Conservation (phyloP, 208 protist species). For the Borovskyia barvae region DNA sequence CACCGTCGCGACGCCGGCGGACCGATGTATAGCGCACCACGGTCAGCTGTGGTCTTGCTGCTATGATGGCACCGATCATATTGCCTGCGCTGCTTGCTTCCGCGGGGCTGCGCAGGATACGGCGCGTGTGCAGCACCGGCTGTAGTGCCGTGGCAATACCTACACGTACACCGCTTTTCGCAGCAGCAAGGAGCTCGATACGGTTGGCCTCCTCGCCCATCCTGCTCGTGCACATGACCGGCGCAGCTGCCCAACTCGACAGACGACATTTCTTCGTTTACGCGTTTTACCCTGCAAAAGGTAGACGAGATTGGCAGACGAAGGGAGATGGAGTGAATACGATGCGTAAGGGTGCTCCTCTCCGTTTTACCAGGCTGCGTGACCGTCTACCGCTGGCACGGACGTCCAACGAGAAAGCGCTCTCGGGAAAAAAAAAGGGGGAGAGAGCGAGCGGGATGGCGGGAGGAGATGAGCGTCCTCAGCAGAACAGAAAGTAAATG, state of each 20-base stretch:
- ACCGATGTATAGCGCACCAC: background rate
- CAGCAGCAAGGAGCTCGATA: slow-evolving; percentile 59
- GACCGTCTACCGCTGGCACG: too few species aligned
- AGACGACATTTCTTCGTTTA: slow-evolving; percentile 15
- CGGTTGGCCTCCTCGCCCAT: background rate
- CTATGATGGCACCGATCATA: background rate
- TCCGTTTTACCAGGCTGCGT: too few species aligned
- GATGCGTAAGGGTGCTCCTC: too few species aligned
- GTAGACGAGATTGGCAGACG: too few species aligned
- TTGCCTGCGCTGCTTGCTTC: background rate
- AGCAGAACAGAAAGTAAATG: too few species aligned
- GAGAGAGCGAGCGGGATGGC: too few species aligned
- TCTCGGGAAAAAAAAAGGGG: too few species aligned
- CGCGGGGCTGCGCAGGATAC: background rate
- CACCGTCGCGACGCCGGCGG: slow-evolving; percentile 17
- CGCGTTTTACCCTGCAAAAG: too few species aligned
- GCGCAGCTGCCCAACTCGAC: background rate
- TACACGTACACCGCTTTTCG: slow-evolving; percentile 36
- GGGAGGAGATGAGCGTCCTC: too few species aligned
- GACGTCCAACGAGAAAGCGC: too few species aligned
- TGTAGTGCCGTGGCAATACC: slow-evolving; percentile 1
- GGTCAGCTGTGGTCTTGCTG: background rate
- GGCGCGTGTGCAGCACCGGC: background rate
- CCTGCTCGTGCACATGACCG: background rate
- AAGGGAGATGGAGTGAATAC: too few species aligned